Evolutionary conservation across 306 rosid species (phyloP), one percentile per base, ranked within the genome.

Genomic region (Trifolium dubium): DNA sequence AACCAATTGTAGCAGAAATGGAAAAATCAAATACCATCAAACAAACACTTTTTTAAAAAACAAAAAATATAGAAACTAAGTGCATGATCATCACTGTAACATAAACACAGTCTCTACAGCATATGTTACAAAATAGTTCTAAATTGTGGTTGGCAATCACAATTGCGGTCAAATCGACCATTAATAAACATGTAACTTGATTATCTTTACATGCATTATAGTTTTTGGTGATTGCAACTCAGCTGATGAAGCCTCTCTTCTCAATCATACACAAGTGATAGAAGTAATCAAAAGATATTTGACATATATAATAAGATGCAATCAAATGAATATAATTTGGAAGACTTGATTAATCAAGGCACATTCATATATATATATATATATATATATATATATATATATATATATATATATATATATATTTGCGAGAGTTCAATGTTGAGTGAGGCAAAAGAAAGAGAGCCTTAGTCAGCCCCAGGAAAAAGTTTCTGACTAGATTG

Each of bases 381-480:
- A 77, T 67, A 29, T 64, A 77, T 67, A 77, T 67, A 29, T 64
- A 77, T 67, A 77, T 67, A 29, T 64, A n/a, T n/a, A 30, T 35
- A 30, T 59, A 60, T 60, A 30, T 35, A 30, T 59, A 60, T 60
- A 30, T 35, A 30, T 59, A 60, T 60, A 77, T 67, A 77, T 67
- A 29, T 64, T 55, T 44, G 51, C 40, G 23, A 51, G 69, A 70
- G 60, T 41, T 62, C 51, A 67, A 50, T 59, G 51, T 32, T 72
- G 6, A 64, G 41, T 46, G 47, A 31, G 46, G 9, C 10, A 56
- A 67, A 54, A 30, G 14, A 44, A 44, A 40, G 44, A 40, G 44
- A 47, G 12, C 85, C 73, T 87, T 78, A 89, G 5, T 89, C 93
- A 35, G 89, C 79, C 43, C 96, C 90, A 2, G 97, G 92, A 71